Evolutionary conservation across 306 rosid species (phyloP).

Genomic region (Fragaria vesca): DNA sequence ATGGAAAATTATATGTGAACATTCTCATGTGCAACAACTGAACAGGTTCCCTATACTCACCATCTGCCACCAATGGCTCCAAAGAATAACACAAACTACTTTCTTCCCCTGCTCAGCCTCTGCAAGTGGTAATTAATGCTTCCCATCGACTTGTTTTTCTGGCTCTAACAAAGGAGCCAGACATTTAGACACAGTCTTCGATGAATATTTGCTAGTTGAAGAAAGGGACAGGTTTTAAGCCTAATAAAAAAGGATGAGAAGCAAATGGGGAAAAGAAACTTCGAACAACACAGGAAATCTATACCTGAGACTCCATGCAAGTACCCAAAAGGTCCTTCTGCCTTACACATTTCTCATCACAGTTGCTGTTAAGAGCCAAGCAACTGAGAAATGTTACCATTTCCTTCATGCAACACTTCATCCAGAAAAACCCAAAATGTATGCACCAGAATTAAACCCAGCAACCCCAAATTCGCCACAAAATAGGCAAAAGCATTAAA

Average conservation of each 20-base stretch:
- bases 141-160: conserved; percentile 66
- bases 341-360: conserved; percentile 41
- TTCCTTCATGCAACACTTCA: conserved; percentile 65
- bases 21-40: conserved; percentile 24
- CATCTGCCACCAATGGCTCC: conserved; percentile 21
- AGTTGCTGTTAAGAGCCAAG: conserved; percentile 46
- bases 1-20: conserved; percentile 4
- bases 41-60: conserved; percentile 16
- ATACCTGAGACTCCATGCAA: conserved; percentile 79
- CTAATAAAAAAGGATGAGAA: neutral
- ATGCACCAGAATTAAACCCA: too few species aligned
- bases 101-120: conserved; percentile 84
- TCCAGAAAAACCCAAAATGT: too few species aligned
- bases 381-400: conserved; percentile 75
- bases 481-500: too few species aligned
- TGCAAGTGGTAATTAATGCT: conserved; percentile 84
- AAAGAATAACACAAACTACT: conserved; percentile 38
- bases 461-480: too few species aligned
- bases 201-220: neutral
- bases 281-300: conserved; percentile 3
- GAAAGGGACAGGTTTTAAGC: neutral
- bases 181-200: conserved; percentile 8
- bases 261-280: neutral
- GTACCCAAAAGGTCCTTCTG: conserved; percentile 58
- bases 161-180: conserved; percentile 43